These are phyloP conservation scores for Sporopachydermia lactativora DNA, from an alignment of 805 yeast genomes.

Conservation along the genomic window DNA sequence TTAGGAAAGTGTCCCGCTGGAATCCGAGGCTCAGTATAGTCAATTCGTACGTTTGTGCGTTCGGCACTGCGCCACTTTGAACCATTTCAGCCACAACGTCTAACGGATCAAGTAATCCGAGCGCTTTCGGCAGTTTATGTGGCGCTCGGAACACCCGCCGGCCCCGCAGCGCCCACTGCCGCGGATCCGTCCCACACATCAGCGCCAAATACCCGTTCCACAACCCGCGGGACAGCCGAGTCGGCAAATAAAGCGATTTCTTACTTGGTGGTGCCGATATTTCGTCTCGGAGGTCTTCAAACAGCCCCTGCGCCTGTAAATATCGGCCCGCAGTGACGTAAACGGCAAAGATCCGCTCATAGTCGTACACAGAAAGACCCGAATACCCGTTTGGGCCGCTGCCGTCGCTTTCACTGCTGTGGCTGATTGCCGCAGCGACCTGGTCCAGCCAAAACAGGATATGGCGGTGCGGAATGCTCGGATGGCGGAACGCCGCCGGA, in stretches of 20 bases:
- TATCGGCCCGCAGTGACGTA: neutral
- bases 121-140: neutral
- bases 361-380: neutral
- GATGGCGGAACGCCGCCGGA: neutral
- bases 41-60: neutral
- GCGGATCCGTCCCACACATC: neutral
- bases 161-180: neutral
- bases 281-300: neutral
- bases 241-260: too few relatives aligned
- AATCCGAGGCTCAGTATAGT: neutral
- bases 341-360: neutral
- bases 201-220: neutral
- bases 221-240: neutral
- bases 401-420: neutral
- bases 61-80: neutral
- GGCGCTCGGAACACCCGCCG: neutral
- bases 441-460: neutral
- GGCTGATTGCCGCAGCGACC: neutral
- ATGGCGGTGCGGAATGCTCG: neutral
- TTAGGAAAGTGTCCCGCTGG: neutral
- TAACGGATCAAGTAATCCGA: neutral
- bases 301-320: neutral
- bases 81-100: neutral
- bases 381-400: too few relatives aligned
- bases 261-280: too few relatives aligned